These are phyloP conservation scores for barley (Hordeum vulgare) DNA, from an alignment of 176 grass and related monocot genomes.

Conservation along the genomic window MorexV3_pseudomolecules_assembly NC_058522.1:329814577-329815076, in stretches of 20 bases:
- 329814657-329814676: conserved; percentile 84
- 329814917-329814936: not conserved
- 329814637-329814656: conserved; percentile 51
- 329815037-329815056: not conserved
- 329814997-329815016: conserved; percentile 17
- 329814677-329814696: conserved; percentile 94
- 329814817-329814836: too few relatives aligned
- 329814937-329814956: not conserved
- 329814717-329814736: conserved; percentile 63
- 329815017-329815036: not conserved
- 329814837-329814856: too few relatives aligned
- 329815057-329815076: not conserved
- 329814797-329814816: not conserved
- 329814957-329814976: not conserved
- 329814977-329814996: conserved; percentile 25
- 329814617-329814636: conserved; percentile 74
- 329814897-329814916: not conserved
- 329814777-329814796: conserved; percentile 43
- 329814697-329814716: conserved; percentile 79
- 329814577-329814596: conserved; percentile 82
- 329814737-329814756: conserved; percentile 71
- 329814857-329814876: too few relatives aligned
- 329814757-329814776: conserved; percentile 92
- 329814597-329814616: conserved; percentile 81
- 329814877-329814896: too few relatives aligned